Conservation (phyloP, 768 basidiomycete species). For the Suillus weaverae region DNA sequence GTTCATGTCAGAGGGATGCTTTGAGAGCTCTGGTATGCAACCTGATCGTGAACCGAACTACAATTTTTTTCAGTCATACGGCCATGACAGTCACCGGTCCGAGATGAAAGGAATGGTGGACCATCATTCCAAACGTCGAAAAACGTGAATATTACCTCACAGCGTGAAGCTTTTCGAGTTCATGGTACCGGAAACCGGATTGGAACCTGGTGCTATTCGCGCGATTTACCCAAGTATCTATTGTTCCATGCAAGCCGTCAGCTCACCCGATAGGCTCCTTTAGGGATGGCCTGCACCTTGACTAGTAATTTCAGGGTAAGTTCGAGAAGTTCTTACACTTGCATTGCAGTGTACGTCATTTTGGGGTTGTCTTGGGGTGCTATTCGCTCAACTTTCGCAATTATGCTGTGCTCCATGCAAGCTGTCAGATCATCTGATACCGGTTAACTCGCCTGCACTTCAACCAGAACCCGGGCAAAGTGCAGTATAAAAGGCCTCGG, state of each 20-base stretch:
- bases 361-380: too few species aligned
- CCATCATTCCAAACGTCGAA: background rate
- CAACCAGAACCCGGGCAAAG: background rate
- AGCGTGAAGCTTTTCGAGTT: background rate
- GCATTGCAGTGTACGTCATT: too few species aligned
- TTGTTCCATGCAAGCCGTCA: background rate
- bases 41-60: background rate
- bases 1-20: conserved; percentile 24
- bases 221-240: background rate
- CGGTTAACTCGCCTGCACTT: background rate
- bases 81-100: background rate
- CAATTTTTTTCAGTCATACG: background rate
- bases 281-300: background rate
- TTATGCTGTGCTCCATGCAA: background rate
- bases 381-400: background rate
- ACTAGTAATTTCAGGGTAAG: background rate
- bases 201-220: background rate
- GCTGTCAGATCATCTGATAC: background rate
- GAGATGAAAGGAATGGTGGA: background rate
- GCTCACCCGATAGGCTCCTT: background rate
- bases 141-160: background rate
- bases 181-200: background rate
- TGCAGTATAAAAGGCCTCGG: background rate
- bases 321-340: background rate
- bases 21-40: background rate